Base-by-base conservation (phyloP, 1,139 yeast species). In the Yamadazyma triangularis region DNA sequence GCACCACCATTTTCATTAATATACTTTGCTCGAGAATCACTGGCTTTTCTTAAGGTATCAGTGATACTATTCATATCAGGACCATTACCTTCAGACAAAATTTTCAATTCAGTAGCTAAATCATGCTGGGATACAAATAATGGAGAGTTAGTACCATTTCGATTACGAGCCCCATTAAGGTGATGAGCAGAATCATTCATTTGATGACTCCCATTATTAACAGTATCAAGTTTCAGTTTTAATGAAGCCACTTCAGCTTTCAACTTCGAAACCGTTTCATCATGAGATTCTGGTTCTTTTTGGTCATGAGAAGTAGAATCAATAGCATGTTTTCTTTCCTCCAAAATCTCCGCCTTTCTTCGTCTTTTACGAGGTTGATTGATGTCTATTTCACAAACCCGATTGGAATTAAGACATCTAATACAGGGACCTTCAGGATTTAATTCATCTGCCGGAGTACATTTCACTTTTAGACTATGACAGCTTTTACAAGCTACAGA, bases 401-500 rank as follows among this genome's bases (percentile, higher is more conserved):
- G 64, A 26, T 71, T 68, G 15, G 83, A 68, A 50, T 78, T 84
- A 21, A 73, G 42, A 51, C 96, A 88, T 29, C 96, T 66, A 7
- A 72, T 58, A 56, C 96, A 88, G 0, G 91, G 77, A n/a, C 78
- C 73, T 2, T 64, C 51, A 4, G 80, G 81, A 39, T 75, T 68
- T 10, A 58, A 44, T 0, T 71, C 65, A 49, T 83, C 82, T 1
- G 81, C 65, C 1, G 94, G 93, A 9, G 82, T 77, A 53, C 96
- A 87, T 42, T 81, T 79, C 22, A 86, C 95, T 48, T 87, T 87
- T 30, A 86, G 64, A 1, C 83, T 54, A 48, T 87, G 94, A 51
- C 96, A 87, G 33, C 80, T 72, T 34, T 79, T 80, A 53, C 96
- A 87, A 1, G 95, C 95, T 24, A 60, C 67, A 6, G 65, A 44